phyloP scores from a whole-genome alignment of 108 stramenopile genomes.

The Craspedostauros australis region DNA sequence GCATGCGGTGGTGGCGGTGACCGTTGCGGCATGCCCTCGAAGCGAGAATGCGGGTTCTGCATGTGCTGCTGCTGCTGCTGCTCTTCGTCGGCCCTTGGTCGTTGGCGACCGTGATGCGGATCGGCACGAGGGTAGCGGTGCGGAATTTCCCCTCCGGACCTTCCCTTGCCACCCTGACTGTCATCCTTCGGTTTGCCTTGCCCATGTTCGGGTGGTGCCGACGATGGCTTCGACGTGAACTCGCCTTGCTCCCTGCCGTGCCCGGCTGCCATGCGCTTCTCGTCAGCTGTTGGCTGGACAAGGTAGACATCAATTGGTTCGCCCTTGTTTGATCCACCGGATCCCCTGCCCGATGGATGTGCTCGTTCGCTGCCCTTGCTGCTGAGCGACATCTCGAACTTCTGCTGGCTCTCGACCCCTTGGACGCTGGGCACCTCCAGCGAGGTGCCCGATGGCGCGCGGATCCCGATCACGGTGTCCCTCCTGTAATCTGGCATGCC shows the following conservation, averaged over 20 bases:
- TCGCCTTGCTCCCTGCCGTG: background rate
- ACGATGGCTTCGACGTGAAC: slow-evolving; percentile 7
- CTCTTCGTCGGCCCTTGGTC: too few relatives aligned
- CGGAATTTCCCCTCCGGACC: background rate
- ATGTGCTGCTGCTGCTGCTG: too few relatives aligned
- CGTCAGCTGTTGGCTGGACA: slow-evolving; percentile 35
- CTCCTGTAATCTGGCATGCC: slow-evolving; percentile 41
- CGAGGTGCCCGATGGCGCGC: slow-evolving; percentile 82
- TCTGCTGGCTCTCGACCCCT: slow-evolving; percentile 64
- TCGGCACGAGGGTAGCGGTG: too few relatives aligned
- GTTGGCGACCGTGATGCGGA: too few relatives aligned
- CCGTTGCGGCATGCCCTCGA: too few relatives aligned
- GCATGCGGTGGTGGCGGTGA: too few relatives aligned
- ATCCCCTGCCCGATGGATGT: background rate
- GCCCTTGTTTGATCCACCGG: slow-evolving; percentile 7
- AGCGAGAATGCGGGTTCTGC: too few relatives aligned
- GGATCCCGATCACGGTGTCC: slow-evolving; percentile 88
- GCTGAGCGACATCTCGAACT: slow-evolving; percentile 84
- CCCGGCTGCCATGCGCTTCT: slow-evolving; percentile 6
- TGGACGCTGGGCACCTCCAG: slow-evolving; percentile 88
- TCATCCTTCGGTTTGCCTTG: background rate
- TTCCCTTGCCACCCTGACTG: background rate
- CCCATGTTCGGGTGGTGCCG: slow-evolving; percentile 12
- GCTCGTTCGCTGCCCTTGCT: slow-evolving; percentile 28
- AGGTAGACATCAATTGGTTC: slow-evolving; percentile 55